Evolutionary conservation across 164 flowering plant genomes (phyloP).

Genomic region (Stephania japonica): DNA sequence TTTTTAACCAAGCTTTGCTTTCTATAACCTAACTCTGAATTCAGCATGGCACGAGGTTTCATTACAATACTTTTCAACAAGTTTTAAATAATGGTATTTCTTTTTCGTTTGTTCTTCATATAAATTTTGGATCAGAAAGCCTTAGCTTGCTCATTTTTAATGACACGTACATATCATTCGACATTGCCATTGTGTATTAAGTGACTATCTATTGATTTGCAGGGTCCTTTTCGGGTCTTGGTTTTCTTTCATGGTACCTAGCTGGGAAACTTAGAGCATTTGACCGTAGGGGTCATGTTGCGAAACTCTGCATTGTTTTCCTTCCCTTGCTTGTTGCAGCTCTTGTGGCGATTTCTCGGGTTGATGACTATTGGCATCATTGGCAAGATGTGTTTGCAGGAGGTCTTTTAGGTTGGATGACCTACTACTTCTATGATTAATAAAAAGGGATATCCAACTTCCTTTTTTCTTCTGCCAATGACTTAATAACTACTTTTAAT

Average conservation of each 20-base stretch:
- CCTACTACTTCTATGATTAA: not conserved
- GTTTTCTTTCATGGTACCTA: slow-evolving; percentile 50
- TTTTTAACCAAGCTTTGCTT: not conserved
- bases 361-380: slow-evolving; percentile 76
- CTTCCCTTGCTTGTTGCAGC: slow-evolving; percentile 59
- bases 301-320: slow-evolving; percentile 60
- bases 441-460: not conserved
- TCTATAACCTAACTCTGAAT: not conserved
- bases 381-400: slow-evolving; percentile 42
- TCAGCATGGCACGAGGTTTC: not conserved
- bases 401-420: slow-evolving; percentile 44
- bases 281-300: slow-evolving; percentile 61
- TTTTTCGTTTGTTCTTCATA: not conserved
- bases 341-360: slow-evolving; percentile 64
- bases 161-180: not conserved
- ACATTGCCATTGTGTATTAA: not conserved
- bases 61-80: not conserved
- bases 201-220: not conserved
- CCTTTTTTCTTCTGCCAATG: not conserved
- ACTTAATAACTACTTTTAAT: not conserved
- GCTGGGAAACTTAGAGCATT: slow-evolving; percentile 64
- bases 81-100: too few species aligned
- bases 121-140: not conserved
- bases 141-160: not conserved
- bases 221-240: slow-evolving; percentile 82